Conservation (phyloP, 805 yeast genomes). For the Tetrapisispora taiwanensis region DNA sequence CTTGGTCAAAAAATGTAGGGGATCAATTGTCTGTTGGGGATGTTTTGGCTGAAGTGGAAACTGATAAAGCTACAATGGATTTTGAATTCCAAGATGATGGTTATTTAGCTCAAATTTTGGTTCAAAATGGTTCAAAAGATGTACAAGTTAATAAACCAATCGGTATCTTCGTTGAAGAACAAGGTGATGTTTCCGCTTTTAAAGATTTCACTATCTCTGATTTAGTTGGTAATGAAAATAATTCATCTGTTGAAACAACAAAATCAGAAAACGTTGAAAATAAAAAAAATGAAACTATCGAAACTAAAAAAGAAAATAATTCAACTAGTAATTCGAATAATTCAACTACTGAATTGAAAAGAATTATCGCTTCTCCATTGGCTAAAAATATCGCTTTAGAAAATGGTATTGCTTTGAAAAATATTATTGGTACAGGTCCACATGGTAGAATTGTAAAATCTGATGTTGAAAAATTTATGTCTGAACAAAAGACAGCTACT, state of each 20-base stretch:
- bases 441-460: constrained; percentile 85
- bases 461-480: constrained; percentile 69
- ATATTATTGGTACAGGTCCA: constrained; percentile 88
- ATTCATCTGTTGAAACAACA: constrained; percentile 12
- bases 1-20: constrained; percentile 86
- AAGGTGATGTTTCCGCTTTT: constrained; percentile 77
- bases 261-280: constrained; percentile 32
- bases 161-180: constrained; percentile 90
- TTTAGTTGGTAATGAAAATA: constrained; percentile 28
- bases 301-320: constrained; percentile 28
- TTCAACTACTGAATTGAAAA: constrained; percentile 32
- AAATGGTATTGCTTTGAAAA: constrained; percentile 78
- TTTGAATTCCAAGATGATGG: constrained; percentile 98
- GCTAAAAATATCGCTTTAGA: constrained; percentile 92
- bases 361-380: constrained; percentile 84
- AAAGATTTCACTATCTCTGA: constrained; percentile 50
- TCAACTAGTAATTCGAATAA: constrained; percentile 20
- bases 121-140: constrained; percentile 79
- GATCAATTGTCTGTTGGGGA: constrained; percentile 87
- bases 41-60: constrained; percentile 91
- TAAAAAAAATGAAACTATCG: constrained; percentile 13
- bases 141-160: constrained; percentile 91
- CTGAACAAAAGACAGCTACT: constrained; percentile 23
- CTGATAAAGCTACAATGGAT: constrained; percentile 97
- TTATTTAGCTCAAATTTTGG: constrained; percentile 73